Evolutionary conservation across 441 rosid species (phyloP), one percentile per base, ranked within the genome.

Genomic region (Populus tomentosa): DNA sequence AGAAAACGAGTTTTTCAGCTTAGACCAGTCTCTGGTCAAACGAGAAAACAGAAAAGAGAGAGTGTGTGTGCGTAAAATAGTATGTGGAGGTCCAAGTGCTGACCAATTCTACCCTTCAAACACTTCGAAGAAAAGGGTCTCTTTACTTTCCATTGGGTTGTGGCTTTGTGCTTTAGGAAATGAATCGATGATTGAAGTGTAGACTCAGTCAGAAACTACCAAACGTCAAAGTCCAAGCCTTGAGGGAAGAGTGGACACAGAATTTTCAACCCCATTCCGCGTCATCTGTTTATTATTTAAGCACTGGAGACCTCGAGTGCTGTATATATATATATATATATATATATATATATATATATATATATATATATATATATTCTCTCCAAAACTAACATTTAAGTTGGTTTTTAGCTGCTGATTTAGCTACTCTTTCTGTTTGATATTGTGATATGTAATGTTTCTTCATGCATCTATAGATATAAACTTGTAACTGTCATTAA

Each of bases 1-100:
- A 78, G 87, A 81, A 86, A 88, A 72, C 90, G 94, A 90, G 93
- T 89, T 82, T 82, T 91, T 90, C 91, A 90, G 88, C 91, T 74
- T 75, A 75, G 94, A 92, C 90, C 77, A 85, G 97, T 92, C 98
- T 87, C 80, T 76, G 91, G 91, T 87, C 89, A 80, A 78, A 82
- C 3, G 75, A 77, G 59, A 67, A 63, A 77, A 61, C 53, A 67
- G 56, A 24, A 59, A 67, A 77, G 64, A 9, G 73, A 70, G 77
- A 75, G 84, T 21, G 77, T 75, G 80, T 65, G 28, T 26, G 28
- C 28, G 59, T 50, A 50, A 50, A 50, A 50, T 50, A 50, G 59
- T 16, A 14, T 5, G 80, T 66, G 81, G 81, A 81, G 76, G 86
- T 87, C 86, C 85, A 81, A 84, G 80, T 32, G 89, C 88, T 91